Base-by-base conservation (phyloP, 1,284 basidiomycete species). In the Ustilago shanxiensis region DNA sequence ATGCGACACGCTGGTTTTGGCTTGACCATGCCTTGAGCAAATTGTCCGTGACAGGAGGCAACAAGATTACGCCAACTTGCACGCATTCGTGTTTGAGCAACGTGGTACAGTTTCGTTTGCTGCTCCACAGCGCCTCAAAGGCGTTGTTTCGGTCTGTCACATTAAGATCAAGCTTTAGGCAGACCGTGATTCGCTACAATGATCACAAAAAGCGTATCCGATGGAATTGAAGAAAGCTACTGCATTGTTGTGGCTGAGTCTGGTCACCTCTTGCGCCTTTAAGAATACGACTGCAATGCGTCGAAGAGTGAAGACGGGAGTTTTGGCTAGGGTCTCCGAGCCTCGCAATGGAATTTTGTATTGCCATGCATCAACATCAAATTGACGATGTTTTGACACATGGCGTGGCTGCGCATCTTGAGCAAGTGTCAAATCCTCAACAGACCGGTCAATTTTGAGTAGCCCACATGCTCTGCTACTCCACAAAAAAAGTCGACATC, bases 121-220 rank as follows among this genome's bases (percentile, higher is more conserved):
- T 49, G 26, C 35, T 37, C 31, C 31, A 11, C 31, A 33, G n/a
- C n/a, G n/a, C n/a, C 35, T 37, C 14, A 10, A 14, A 37, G 35
- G 35, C 35, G 35, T 37, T 16, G 14, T 7, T 14, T 3, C 35
- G 39, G 33, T 16, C 41, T 20, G 47, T 53, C 51, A 53, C 33
- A 28, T 44, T 33, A 31, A 20, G 22, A 29, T 22, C 44, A 58
- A 58, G 56, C 44, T 49, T 31, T 33, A 58, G 29, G 20, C 49
- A 13, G 20, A 47, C 11, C 26, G 22, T 47, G 13, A 45, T 56
- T 9, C 29, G 29, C 16, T 22, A 26, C 31, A 33, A 33, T 33
- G 31, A 13, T 31, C 3, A 33, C 29, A 33, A 16, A 28, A 28
- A 14, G n/a, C 22, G 26, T 26, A 22, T 47, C 20, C 22, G 18